A percentile compares a stretch with the other conserved stretches of the same genome.
Evolutionary conservation across 176 grass and related monocot species (phyloP).

Genomic region (Poa pratensis): DNA sequence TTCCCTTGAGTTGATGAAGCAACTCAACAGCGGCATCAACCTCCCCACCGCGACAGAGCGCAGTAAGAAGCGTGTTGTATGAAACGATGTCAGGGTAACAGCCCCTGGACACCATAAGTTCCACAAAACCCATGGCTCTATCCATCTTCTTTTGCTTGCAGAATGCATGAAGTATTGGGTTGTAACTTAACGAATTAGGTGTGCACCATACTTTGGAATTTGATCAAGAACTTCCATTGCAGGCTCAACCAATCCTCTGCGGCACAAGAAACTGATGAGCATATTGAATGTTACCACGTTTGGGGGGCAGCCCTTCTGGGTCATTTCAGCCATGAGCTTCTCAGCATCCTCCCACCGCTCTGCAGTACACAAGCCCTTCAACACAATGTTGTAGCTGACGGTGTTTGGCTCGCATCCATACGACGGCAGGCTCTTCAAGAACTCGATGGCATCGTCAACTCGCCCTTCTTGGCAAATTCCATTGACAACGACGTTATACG

Average conservation of each 20-base stretch:
- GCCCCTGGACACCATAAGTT: constrained; percentile 60
- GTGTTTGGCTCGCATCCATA: constrained; percentile 55
- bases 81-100: constrained; percentile 70
- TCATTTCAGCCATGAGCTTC: constrained; percentile 59
- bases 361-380: constrained; percentile 53
- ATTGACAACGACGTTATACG: constrained; percentile 60
- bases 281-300: constrained; percentile 68
- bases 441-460: constrained; percentile 52
- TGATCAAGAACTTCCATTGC: constrained; percentile 65
- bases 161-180: constrained; percentile 65
- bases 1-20: constrained; percentile 58
- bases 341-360: constrained; percentile 64
- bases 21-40: constrained; percentile 54
- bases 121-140: constrained; percentile 56
- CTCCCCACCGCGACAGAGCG: constrained; percentile 62
- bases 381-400: constrained; percentile 63
- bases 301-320: constrained; percentile 45
- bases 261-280: constrained; percentile 63
- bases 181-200: constrained; percentile 64
- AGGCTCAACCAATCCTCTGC: constrained; percentile 59
- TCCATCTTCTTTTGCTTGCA: constrained; percentile 67
- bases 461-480: constrained; percentile 63
- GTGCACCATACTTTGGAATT: constrained; percentile 56
- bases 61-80: constrained; percentile 71
- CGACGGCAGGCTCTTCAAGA: constrained; percentile 50